Conservation (phyloP, 2,329 filamentous ascomycete genomes). For the Arthroderma sp. region DNA sequence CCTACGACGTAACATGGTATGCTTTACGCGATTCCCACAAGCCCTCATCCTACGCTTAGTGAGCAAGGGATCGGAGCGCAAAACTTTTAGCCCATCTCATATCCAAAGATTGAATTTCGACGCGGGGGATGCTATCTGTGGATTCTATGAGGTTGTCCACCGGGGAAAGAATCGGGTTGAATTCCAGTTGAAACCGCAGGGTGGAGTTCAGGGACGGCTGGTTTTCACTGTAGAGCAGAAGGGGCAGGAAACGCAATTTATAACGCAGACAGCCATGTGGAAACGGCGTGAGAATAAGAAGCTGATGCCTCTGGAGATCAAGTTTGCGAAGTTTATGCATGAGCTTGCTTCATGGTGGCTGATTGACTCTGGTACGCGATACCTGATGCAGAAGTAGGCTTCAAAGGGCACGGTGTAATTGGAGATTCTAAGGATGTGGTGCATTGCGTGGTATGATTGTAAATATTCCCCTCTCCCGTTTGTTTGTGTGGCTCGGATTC, state of each 20-base stretch:
- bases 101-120: slow-evolving; percentile 18
- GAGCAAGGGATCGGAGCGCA: slow-evolving; percentile 9
- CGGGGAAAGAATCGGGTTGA: slow-evolving; percentile 18
- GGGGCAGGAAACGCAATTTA: neutral
- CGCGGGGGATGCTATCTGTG: slow-evolving; percentile 21
- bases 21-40: slow-evolving; percentile 22
- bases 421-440: neutral
- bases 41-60: slow-evolving; percentile 17
- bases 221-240: neutral
- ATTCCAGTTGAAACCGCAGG: slow-evolving; percentile 17
- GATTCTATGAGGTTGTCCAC: slow-evolving; percentile 17
- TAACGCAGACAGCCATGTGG: slow-evolving; percentile 2
- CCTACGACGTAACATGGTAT: slow-evolving; percentile 22
- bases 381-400: slow-evolving; percentile 13
- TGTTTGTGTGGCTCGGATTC: neutral
- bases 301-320: slow-evolving; percentile 15
- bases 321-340: slow-evolving; percentile 19
- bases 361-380: slow-evolving; percentile 21
- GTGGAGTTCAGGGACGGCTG: neutral
- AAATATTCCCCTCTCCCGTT: neutral
- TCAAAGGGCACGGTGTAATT: no score
- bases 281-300: neutral
- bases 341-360: slow-evolving; percentile 25
- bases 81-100: slow-evolving; percentile 16
- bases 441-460: neutral